Percentiles rank a stretch among this genome's conserved stretches.
Conservation (phyloP, 2,329 filamentous ascomycete genomes). For the Didymella arachidicola region DNA sequence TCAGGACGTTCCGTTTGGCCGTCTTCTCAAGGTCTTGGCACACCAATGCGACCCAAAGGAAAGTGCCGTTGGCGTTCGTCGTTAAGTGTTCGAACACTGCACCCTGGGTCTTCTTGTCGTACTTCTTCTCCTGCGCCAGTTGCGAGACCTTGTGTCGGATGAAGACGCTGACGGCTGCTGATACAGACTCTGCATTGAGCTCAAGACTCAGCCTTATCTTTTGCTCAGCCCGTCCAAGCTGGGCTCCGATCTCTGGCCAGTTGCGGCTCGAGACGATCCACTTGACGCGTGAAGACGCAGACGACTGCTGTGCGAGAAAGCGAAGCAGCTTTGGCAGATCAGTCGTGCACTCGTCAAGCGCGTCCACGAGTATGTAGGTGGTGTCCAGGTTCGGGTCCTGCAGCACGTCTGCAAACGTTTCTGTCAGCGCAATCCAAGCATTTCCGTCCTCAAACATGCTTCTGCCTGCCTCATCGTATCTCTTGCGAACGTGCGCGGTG, state of each 20-base stretch:
- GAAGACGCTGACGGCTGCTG: not conserved
- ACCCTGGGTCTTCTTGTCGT: not conserved
- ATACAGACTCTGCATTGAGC: not conserved
- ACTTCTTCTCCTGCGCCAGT: not conserved
- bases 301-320: not conserved
- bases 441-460: constrained; percentile 23
- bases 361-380: not conserved
- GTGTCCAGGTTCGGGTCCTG: not conserved
- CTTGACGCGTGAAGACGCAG: not conserved
- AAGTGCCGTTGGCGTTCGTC: not conserved
- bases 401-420: constrained; percentile 45
- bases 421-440: constrained; percentile 20
- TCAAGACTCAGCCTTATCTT: not conserved
- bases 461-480: constrained; percentile 11
- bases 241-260: not conserved
- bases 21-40: not conserved
- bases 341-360: not conserved
- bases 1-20: not conserved
- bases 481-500: not conserved
- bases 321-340: not conserved
- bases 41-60: not conserved
- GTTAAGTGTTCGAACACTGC: not conserved
- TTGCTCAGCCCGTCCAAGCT: not conserved
- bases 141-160: not conserved
- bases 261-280: not conserved